Evolutionary conservation across 2,329 filamentous ascomycete species (phyloP), one percentile per base, ranked within the genome.

Genomic region (Chaetothyriales sp.): DNA sequence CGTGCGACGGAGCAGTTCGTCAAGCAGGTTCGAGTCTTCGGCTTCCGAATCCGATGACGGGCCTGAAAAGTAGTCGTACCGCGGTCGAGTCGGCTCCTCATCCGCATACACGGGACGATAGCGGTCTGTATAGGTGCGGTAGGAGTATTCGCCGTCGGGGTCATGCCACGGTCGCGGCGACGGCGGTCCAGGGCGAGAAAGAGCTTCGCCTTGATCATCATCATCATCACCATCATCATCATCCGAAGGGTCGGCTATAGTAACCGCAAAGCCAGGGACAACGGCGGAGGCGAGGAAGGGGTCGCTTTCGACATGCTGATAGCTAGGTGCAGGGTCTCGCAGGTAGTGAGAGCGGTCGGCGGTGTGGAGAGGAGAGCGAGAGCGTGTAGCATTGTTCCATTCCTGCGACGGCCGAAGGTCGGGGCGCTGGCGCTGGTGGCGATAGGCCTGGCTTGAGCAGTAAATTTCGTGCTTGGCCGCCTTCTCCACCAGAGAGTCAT

Each of bases 391-490:
- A 55, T 64, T 65, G 37, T 70, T 53, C 46, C 71, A 71, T 56
- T 70, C 68, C 28, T 69, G 63, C 5, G 68, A 71, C 25, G 67
- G 67, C 19, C 63, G 65, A 60, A 22, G 51, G 55, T 56, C 54
- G 45, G 19, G 33, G 28, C 47, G 20, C 22, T 50, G 47, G 33
- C 64, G 64, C 47, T 64, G 63, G 48, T 61, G 56, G 48, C 63
- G 61, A 49, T 60, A 62, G 33, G 58, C 60, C n/a, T 58, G 60
- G 46, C 62, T 62, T 18, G 71, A 67, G 61, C 85, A 87, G 59
- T 83, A 79, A 22, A 90, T 82, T 58, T 86, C 80, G 64, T 90
- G 90, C 54, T 81, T 77, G 5, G 84, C 77, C 9, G 87, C 92
- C 53, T 83, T 77, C 18, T 74, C 77, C 44, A 92, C 69, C 1